Conservation (phyloP, 805 yeast species). For the Candida parachauliodes region DNA sequence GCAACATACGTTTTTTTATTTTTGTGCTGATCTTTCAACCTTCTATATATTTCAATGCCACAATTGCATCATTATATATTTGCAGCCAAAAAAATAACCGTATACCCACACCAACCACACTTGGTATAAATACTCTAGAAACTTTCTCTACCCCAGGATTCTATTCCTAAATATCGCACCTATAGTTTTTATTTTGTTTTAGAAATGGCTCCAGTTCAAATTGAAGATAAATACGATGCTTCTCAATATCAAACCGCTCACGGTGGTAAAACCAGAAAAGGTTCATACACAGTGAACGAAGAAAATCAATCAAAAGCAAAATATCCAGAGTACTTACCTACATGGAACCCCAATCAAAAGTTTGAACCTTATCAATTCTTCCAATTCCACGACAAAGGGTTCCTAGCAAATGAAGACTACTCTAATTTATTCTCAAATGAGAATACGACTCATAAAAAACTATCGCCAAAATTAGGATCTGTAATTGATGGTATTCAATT, state of each 20-base stretch:
- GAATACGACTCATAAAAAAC: slow-evolving; percentile 14
- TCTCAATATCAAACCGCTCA: slow-evolving; percentile 21
- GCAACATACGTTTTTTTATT: too few species aligned
- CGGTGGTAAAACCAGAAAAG: slow-evolving; percentile 17
- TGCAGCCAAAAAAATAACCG: slow-evolving; percentile 2
- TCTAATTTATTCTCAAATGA: slow-evolving; percentile 19
- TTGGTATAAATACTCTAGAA: not conserved
- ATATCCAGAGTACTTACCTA: slow-evolving; percentile 28
- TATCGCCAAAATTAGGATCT: slow-evolving; percentile 32
- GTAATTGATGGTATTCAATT: slow-evolving; percentile 29
- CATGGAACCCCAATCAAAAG: slow-evolving; percentile 33
- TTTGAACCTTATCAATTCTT: slow-evolving; percentile 24
- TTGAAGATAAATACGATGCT: slow-evolving; percentile 19
- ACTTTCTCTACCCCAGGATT: not conserved
- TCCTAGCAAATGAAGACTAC: slow-evolving; percentile 19
- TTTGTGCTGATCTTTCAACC: too few species aligned
- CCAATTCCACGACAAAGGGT: slow-evolving; percentile 27
- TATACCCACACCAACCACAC: not conserved
- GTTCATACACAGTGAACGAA: slow-evolving; percentile 25
- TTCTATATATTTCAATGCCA: slow-evolving; percentile 3
- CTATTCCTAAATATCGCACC: not conserved
- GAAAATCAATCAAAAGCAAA: slow-evolving; percentile 19
- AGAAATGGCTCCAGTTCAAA: slow-evolving; percentile 14
- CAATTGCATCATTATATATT: slow-evolving; percentile 5
- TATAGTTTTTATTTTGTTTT: not conserved